Evolutionary conservation across 306 rosid species (phyloP).

Genomic region (Quercus robur): DNA sequence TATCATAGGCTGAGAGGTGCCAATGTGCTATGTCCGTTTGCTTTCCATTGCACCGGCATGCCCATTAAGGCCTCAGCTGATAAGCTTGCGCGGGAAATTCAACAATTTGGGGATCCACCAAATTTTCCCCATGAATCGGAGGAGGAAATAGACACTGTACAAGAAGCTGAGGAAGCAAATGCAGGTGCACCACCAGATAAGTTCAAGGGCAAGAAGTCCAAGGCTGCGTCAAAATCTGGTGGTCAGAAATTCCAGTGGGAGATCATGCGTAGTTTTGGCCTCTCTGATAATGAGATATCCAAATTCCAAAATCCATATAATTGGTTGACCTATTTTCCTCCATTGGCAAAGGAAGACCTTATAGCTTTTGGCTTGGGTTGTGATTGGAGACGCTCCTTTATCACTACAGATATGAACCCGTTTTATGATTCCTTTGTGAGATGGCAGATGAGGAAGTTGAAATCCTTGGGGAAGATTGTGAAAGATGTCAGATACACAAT

Average conservation of each 20-base stretch:
- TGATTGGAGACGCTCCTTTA: slow-evolving; percentile 94
- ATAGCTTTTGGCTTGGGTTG: slow-evolving; percentile 91
- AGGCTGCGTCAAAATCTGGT: slow-evolving; percentile 64
- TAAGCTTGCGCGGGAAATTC: slow-evolving; percentile 76
- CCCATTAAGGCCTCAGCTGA: slow-evolving; percentile 97
- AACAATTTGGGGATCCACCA: slow-evolving; percentile 69
- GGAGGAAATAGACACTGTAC: slow-evolving; percentile 33
- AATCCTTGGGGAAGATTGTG: slow-evolving; percentile 79
- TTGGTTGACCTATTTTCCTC: slow-evolving; percentile 88
- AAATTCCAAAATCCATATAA: slow-evolving; percentile 73
- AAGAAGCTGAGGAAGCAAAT: slow-evolving; percentile 28
- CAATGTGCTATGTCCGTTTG: slow-evolving; percentile 82
- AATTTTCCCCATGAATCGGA: slow-evolving; percentile 47
- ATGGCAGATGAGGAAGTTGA: slow-evolving; percentile 97
- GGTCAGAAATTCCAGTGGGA: slow-evolving; percentile 88
- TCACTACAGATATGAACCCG: slow-evolving; percentile 73
- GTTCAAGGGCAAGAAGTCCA: slow-evolving; percentile 88
- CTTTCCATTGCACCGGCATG: slow-evolving; percentile 97
- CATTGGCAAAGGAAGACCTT: slow-evolving; percentile 83
- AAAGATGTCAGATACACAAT: slow-evolving; percentile 85
- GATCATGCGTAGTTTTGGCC: slow-evolving; percentile 89
- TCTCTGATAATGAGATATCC: slow-evolving; percentile 68
- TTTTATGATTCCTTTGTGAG: slow-evolving; percentile 74
- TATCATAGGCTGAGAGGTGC: slow-evolving; percentile 83
- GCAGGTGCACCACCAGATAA: slow-evolving; percentile 53